These are phyloP conservation scores for Mycena epipterygia DNA, from an alignment of 768 basidiomycete genomes.

Conservation along the genomic window DNA sequence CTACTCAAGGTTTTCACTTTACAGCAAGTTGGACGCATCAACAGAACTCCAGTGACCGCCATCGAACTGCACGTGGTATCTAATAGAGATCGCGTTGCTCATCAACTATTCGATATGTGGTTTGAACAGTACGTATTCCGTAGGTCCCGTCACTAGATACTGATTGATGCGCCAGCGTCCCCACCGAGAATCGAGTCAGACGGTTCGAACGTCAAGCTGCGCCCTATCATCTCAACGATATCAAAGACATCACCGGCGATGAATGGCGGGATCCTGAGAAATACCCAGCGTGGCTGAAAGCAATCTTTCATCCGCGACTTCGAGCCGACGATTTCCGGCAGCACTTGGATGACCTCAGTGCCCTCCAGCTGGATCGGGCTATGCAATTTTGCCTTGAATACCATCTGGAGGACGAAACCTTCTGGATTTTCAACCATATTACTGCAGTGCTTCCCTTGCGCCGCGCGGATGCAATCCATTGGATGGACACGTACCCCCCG, in stretches of 20 bases:
- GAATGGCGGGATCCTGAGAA: slow-evolving; percentile 28
- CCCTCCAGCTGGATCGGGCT: slow-evolving; percentile 49
- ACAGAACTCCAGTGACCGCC: slow-evolving; percentile 62
- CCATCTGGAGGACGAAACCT: slow-evolving; percentile 68
- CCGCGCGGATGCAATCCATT: slow-evolving; percentile 46
- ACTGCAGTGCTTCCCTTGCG: slow-evolving; percentile 48
- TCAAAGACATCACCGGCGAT: slow-evolving; percentile 58
- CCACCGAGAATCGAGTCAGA: slow-evolving; percentile 60
- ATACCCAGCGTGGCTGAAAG: slow-evolving; percentile 47
- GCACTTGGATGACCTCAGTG: slow-evolving; percentile 41
- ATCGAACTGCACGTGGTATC: slow-evolving; percentile 80
- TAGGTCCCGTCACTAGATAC: neutral
- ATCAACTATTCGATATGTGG: slow-evolving; percentile 77
- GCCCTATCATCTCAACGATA: slow-evolving; percentile 57
- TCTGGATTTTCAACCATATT: slow-evolving; percentile 62
- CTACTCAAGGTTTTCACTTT: neutral
- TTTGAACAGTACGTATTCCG: slow-evolving; percentile 69
- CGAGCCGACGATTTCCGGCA: slow-evolving; percentile 43
- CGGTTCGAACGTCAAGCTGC: slow-evolving; percentile 60
- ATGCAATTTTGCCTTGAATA: slow-evolving; percentile 60
- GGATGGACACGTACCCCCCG: slow-evolving; percentile 66
- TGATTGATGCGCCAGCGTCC: slow-evolving; percentile 50
- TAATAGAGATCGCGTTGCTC: slow-evolving; percentile 74
- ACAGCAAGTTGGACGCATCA: slow-evolving; percentile 74
- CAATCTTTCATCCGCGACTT: slow-evolving; percentile 41